Evolutionary conservation across 768 basidiomycete genomes (phyloP), one percentile per base, ranked within the genome.

Genomic region (Fistulinella prunicolor): DNA sequence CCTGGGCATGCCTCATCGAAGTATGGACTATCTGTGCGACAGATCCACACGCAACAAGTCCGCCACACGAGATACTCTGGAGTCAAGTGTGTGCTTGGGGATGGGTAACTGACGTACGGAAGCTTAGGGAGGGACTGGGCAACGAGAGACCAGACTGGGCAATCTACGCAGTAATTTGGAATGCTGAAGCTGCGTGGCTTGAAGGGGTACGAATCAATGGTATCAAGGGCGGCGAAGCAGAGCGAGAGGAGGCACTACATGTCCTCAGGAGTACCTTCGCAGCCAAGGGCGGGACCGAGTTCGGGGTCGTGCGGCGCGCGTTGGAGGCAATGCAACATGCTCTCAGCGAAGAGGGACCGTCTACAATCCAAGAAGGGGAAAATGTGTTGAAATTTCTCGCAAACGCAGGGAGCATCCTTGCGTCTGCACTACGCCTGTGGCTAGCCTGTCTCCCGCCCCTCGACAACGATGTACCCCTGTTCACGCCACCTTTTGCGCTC

Each of bases 1-100:
- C 80, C 3, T 93, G 86, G 79, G 68, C 78, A 6, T 67, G 70
- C 9, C 67, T 92, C 9, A 55, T 91, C 3, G 79, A 80, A 49
- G 70, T 75, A 0, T 97, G 93, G 94, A 85, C 74, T 6, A 72
- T 79, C 3, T 94, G 90, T 56, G 91, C 93, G 0, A 78, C 81
- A n/a, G 88, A 98, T 59, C 94, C 95, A 6, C 95, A 98, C 61
- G 74, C 76, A 46, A 94, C 92, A 7, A 86, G 83, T 3, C 92
- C 92, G 0, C 75, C 74, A 8, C 95, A 98, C 65, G 91, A 89
- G 44, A 82, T 97, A 41, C 68, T 87, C 9, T 98, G 95, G 94
- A 89, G 85, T 46, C 90, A 93, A 59, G 72, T 95, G 9, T 68
- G 73, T n/a, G 83, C 80, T 3, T 89, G 86, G 82, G 81, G 75